Base-by-base conservation (phyloP, 108 stramenopile genomes). In the Cyclostephanos invisitatus region DNA sequence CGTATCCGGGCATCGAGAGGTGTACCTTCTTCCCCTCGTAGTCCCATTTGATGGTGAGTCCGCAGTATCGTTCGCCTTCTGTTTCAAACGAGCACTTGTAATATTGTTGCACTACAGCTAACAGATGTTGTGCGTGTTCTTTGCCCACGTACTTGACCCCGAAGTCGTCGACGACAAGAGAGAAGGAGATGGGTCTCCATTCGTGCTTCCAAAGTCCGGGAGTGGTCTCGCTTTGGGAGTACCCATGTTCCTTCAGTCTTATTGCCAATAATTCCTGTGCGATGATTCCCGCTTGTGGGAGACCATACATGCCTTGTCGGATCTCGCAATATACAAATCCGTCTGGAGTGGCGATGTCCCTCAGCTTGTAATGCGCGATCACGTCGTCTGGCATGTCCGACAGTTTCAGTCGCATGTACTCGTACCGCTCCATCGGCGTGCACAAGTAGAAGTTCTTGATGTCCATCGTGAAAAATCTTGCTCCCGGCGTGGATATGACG, bases 141-240 rank as follows among this genome's bases (percentile, higher is more conserved):
- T 62, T 10, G 29, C 37, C n/a, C 12, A 27, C 18, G 54, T 80
- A 80, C 42, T 51, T 62, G 2, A 81, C 57, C 5, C 80, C 80
- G 28, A 81, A 81, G 35, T 81, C 74, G 42, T 75, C 80, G 32
- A 81, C 74, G 27, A 75, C 73, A 0, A 81, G 58, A 5, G 50
- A 36, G 74, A 75, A 78, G 8, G 0, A 5, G 5, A 68, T 62
- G 1, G 62, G 69, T 0, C 77, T 49, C 0, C n/a, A 22, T 17
- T 53, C 37, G 60, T 88, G 81, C 2, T 22, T 65, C 77, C 73
- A 88, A 11, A 88, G 48, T 28, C 87, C 87, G 9, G 75, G 85
- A 0, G 75, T 83, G 63, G 32, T 44, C 22, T 40, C 37, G 46
- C 61, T 44, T 53, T 63, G 53, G 5, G 40, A n/a, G 48, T 85